These are phyloP conservation scores for Erythrobasidium yunnanense DNA, from an alignment of 768 basidiomycete species.

Conservation along the genomic window DNA sequence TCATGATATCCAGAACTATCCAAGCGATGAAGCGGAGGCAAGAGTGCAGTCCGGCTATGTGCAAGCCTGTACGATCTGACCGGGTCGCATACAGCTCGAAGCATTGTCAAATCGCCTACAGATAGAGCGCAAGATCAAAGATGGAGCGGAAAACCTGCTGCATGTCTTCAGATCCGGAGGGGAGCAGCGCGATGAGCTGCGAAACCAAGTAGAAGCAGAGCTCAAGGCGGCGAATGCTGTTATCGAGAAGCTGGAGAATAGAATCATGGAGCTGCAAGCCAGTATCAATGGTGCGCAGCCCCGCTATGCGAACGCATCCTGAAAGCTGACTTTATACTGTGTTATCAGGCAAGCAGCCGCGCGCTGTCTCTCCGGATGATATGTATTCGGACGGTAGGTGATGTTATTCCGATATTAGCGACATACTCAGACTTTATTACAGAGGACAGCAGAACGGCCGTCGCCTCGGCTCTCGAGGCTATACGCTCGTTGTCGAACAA, in stretches of 20 bases:
- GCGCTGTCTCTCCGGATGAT: slow-evolving; percentile 7
- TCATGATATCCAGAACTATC: slow-evolving; percentile 12
- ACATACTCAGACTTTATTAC: no score
- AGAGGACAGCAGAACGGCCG: slow-evolving; percentile 19
- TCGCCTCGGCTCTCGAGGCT: slow-evolving; percentile 1
- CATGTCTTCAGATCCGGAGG: slow-evolving; percentile 35
- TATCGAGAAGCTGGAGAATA: slow-evolving; percentile 55
- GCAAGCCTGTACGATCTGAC: neutral
- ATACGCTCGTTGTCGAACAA: slow-evolving; percentile 1
- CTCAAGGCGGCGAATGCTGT: slow-evolving; percentile 62
- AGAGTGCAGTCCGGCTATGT: neutral
- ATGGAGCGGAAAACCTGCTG: slow-evolving; percentile 82
- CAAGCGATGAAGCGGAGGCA: slow-evolving; percentile 21
- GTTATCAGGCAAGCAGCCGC: slow-evolving; percentile 28
- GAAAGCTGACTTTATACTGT: slow-evolving; percentile 38
- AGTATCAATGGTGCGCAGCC: slow-evolving; percentile 43
- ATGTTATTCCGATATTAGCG: neutral
- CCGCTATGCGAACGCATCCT: no score
- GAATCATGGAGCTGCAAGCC: slow-evolving; percentile 47
- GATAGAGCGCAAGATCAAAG: slow-evolving; percentile 70
- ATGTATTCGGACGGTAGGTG: slow-evolving; percentile 19
- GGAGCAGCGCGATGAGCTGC: slow-evolving; percentile 44
- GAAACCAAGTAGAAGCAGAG: slow-evolving; percentile 63
- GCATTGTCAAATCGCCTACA: slow-evolving; percentile 57
- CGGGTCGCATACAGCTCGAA: slow-evolving; percentile 50